phyloP scores from a whole-genome alignment of 2,329 filamentous ascomycete genomes.

The Gyromitra esculenta region DNA sequence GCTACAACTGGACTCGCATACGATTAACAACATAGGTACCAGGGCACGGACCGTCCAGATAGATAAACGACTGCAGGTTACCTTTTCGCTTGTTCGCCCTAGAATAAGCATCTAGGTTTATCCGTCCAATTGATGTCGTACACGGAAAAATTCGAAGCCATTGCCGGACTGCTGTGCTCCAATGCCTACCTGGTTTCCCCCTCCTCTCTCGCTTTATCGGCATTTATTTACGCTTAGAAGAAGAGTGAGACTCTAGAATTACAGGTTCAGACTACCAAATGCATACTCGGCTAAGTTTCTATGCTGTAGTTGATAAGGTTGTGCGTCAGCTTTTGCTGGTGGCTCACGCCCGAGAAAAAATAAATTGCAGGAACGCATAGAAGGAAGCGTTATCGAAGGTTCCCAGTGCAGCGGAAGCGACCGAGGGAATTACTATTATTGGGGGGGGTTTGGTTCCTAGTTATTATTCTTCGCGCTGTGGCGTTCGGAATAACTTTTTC shows the following conservation, averaged over 20 bases:
- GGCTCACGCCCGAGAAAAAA: constrained; percentile 13
- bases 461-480: constrained; percentile 1
- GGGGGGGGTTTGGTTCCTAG: constrained; percentile 1
- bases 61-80: constrained; percentile 12
- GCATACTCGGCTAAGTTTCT: constrained; percentile 13
- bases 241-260: constrained; percentile 16
- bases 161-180: constrained; percentile 22
- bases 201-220: constrained; percentile 8
- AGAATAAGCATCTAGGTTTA: constrained; percentile 37
- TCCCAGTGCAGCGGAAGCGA: constrained; percentile 28
- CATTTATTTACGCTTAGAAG: not conserved
- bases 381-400: constrained; percentile 39
- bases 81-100: constrained; percentile 29
- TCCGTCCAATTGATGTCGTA: constrained; percentile 21
- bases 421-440: constrained; percentile 41
- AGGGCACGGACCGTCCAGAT: constrained; percentile 13
- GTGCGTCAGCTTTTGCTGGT: constrained; percentile 3
- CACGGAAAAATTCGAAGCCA: constrained; percentile 29
- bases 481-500: constrained; percentile 36
- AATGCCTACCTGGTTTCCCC: constrained; percentile 13
- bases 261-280: constrained; percentile 11
- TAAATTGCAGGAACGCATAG: constrained; percentile 27
- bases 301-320: constrained; percentile 36
- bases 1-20: constrained; percentile 29
- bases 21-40: constrained; percentile 23